Base-by-base conservation (phyloP, 768 basidiomycete genomes). In the Tubosaeta brunneosetosa region DNA sequence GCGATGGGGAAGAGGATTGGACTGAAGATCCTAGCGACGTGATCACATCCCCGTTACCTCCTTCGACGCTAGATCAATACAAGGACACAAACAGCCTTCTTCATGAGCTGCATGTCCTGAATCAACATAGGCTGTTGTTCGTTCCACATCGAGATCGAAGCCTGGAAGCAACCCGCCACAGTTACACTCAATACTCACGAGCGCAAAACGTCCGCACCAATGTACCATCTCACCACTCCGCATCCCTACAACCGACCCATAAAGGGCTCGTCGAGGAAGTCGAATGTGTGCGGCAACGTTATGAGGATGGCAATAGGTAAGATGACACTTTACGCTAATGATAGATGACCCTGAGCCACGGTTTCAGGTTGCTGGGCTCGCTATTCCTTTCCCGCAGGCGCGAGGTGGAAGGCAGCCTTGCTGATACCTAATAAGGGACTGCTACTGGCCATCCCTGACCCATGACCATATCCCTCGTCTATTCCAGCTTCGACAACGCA, bases 251-350 rank as follows among this genome's bases (percentile, higher is more conserved):
- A 12, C 22, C 51, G 44, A 22, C 50, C 45, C 25, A 36, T 43
- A 52, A 57, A 47, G 60, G 60, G 50, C 51, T 64, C 36, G 51
- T 63, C 40, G 58, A 77, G 47, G 80, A 85, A 65, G 66, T 71
- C 1, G 62, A 70, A 32, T 69, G 66, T 13, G 84, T 86, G 14
- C 74, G 73, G 42, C 76, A 83, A 53, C 77, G 74, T 13, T 90
- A 90, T 52, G 84, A 83, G 63, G 76, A 77, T 49, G 73, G 73
- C 0, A 90, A 89, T 65, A 84, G 73, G 88, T 85, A 41, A n/a
- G 60, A 52, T 22, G 59, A 52, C 16, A 22, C 46, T 34, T 31
- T 37, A 19, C 40, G 46, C 32, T 55, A 34, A 22, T 14, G 17
- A 44, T 32, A 34, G 7, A 47, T 25, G 50, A 13, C 19, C 13